phyloP scores from a whole-genome alignment of 306 rosid species.

The Trichosanthes truncata region DNA sequence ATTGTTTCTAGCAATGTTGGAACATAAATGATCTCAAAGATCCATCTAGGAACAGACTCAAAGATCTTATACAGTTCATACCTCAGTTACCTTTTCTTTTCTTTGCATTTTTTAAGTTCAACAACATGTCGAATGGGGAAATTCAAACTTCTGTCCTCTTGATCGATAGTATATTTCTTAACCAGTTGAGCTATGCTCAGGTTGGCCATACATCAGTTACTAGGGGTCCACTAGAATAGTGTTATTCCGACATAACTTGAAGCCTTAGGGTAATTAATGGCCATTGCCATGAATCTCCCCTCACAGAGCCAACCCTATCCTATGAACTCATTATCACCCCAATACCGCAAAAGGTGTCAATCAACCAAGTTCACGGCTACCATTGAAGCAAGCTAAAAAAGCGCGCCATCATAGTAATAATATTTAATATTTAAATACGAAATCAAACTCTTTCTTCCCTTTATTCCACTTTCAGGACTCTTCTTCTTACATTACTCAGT shows the following conservation, averaged over 20 bases:
- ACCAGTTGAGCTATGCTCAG: too few relatives aligned
- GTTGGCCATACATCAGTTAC: too few relatives aligned
- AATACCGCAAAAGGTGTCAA: neutral
- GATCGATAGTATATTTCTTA: too few relatives aligned
- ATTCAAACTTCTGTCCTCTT: too few relatives aligned
- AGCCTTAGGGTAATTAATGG: neutral
- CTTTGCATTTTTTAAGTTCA: neutral
- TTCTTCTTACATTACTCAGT: neutral
- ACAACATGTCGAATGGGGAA: neutral
- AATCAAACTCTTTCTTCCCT: neutral
- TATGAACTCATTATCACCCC: neutral
- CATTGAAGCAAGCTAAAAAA: neutral
- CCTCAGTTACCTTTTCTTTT: neutral
- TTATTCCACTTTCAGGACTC: neutral
- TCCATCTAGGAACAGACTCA: neutral
- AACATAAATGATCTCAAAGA: neutral
- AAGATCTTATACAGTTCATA: neutral
- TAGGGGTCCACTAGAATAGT: constrained; percentile 2
- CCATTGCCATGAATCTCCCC: neutral
- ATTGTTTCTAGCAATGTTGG: neutral
- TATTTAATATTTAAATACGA: neutral
- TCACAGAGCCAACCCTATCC: neutral
- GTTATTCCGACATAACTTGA: neutral
- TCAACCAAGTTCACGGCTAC: neutral
- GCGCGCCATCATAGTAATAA: neutral